Evolutionary conservation across 345 rosid species (phyloP).

Genomic region (Durio zibethinus): DNA sequence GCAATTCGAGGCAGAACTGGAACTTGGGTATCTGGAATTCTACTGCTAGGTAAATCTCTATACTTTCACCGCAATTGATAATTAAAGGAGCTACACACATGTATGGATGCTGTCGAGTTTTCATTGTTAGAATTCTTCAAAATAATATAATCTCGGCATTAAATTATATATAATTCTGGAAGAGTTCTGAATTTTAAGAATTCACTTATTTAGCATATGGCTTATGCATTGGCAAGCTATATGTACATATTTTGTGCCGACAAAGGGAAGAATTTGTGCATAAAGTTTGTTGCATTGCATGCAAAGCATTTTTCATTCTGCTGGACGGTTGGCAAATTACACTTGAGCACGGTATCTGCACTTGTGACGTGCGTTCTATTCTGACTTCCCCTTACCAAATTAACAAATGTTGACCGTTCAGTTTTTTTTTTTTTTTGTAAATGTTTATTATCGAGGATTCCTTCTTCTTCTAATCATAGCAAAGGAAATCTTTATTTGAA

Average conservation of each 20-base stretch:
- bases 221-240: background rate
- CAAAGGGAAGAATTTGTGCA: background rate
- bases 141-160: too few relatives aligned
- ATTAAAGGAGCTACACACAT: background rate
- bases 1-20: slow-evolving; percentile 69
- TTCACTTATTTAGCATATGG: background rate
- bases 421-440: background rate
- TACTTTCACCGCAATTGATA: background rate
- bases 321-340: background rate
- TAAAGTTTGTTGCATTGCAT: background rate
- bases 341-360: slow-evolving; percentile 2
- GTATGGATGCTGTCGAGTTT: background rate
- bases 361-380: background rate
- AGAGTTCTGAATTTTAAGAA: background rate
- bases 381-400: background rate
- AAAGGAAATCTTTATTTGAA: background rate
- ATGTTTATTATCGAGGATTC: background rate
- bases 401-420: background rate
- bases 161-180: too few relatives aligned
- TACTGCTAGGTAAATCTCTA: slow-evolving; percentile 57
- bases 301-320: background rate
- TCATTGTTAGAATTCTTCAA: background rate
- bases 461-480: background rate
- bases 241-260: background rate
- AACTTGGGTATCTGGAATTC: slow-evolving; percentile 72